Conservation (phyloP, 2,329 filamentous ascomycete species). For the Sporothrix brasiliensis region DNA sequence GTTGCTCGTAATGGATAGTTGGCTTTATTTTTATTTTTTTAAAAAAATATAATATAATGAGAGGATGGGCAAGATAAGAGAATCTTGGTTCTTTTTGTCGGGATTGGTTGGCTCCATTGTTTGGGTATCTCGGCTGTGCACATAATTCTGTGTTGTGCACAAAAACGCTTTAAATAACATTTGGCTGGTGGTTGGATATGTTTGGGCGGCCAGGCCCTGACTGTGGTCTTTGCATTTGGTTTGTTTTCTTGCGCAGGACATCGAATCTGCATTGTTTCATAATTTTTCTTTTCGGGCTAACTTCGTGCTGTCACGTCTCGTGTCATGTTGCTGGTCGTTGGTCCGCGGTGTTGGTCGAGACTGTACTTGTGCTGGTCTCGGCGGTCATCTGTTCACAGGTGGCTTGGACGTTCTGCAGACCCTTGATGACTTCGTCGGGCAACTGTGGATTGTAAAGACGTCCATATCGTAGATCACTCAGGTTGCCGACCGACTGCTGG, state of each 20-base stretch:
- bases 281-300: neutral
- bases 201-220: slow-evolving; percentile 6
- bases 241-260: neutral
- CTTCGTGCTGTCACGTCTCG: neutral
- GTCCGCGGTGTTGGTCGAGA: neutral
- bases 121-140: slow-evolving; percentile 22
- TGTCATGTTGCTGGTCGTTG: slow-evolving; percentile 13
- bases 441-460: slow-evolving; percentile 68
- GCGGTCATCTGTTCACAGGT: slow-evolving; percentile 54
- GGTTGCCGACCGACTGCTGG: slow-evolving; percentile 65
- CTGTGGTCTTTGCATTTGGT: slow-evolving; percentile 1
- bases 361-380: neutral
- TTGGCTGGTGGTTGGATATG: slow-evolving; percentile 14
- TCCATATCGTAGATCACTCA: slow-evolving; percentile 84
- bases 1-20: neutral
- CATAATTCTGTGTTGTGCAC: neutral
- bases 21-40: neutral
- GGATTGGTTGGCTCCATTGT: slow-evolving; percentile 2
- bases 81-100: neutral
- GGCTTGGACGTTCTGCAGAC: slow-evolving; percentile 65
- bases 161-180: slow-evolving; percentile 17
- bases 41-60: slow-evolving; percentile 5
- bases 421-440: slow-evolving; percentile 67
- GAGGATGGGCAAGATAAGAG: slow-evolving; percentile 1
- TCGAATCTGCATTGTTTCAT: neutral